Percentiles rank a stretch among this genome's conserved stretches.
These are phyloP conservation scores for Aaosphaeria pasadenensis DNA, from an alignment of 2,329 filamentous ascomycete species.

Conservation along the genomic window DNA sequence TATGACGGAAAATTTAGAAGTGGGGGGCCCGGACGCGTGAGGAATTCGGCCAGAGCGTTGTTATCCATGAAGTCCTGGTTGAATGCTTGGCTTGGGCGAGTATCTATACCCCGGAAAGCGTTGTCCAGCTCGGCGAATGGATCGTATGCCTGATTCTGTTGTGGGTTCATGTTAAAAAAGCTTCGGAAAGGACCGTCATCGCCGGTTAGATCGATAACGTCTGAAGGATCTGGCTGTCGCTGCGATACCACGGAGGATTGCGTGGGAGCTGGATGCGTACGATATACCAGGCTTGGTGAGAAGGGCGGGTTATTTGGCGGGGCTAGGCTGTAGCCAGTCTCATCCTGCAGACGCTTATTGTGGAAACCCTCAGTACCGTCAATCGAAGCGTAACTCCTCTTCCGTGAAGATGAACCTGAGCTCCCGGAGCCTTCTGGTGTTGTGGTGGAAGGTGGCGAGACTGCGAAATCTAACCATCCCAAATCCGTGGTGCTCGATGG, in stretches of 20 bases:
- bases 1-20: not conserved
- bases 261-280: not conserved
- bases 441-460: not conserved
- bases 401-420: slow-evolving; percentile 12
- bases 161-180: not conserved
- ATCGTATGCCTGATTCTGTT: slow-evolving; percentile 8
- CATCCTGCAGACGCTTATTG: slow-evolving; percentile 15
- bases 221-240: not conserved
- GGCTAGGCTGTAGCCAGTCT: slow-evolving; percentile 7
- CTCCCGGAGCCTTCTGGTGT: not conserved
- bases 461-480: not conserved
- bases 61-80: slow-evolving; percentile 21
- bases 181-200: slow-evolving; percentile 8
- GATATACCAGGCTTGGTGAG: slow-evolving; percentile 7
- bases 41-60: slow-evolving; percentile 27
- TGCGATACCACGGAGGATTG: not conserved
- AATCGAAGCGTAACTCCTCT: slow-evolving; percentile 19
- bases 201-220: slow-evolving; percentile 22
- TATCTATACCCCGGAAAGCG: slow-evolving; percentile 5
- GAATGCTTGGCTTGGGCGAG: slow-evolving; percentile 9
- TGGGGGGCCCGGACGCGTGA: slow-evolving; percentile 12
- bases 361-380: slow-evolving; percentile 11
- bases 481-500: not conserved
- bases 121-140: slow-evolving; percentile 18
- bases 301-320: slow-evolving; percentile 18